A percentile compares a stretch with the other conserved stretches of the same genome.
Evolutionary conservation across 2,329 filamentous ascomycete genomes (phyloP).

Genomic region (Fonsecaea monophora): DNA sequence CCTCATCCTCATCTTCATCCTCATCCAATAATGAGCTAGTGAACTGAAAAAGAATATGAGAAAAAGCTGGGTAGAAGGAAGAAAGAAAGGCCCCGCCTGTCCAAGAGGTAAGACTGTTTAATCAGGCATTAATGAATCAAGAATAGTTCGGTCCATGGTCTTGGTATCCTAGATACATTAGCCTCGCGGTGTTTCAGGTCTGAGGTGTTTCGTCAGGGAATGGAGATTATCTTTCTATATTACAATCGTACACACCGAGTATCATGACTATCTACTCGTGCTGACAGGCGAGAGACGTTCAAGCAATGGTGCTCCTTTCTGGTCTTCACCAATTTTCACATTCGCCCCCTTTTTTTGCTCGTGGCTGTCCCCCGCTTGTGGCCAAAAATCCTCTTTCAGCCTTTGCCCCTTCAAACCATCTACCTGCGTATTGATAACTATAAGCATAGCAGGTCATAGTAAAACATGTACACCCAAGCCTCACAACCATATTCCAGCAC

Average conservation of each 20-base stretch:
- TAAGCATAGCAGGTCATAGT: background rate
- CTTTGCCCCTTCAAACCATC: background rate
- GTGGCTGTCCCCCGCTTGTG: background rate
- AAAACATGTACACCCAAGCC: background rate
- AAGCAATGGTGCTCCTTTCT: background rate
- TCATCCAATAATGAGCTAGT: too few species aligned
- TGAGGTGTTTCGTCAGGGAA: background rate
- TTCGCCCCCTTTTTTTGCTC: background rate
- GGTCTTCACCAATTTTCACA: background rate
- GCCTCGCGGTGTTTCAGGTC: background rate
- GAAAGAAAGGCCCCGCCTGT: too few species aligned
- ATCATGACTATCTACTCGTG: background rate
- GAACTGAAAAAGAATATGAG: too few species aligned
- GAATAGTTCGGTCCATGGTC: too few species aligned
- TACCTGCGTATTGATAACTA: background rate
- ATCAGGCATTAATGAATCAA: too few species aligned
- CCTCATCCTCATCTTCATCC: too few species aligned
- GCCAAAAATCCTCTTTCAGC: background rate
- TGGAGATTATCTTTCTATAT: conserved; percentile 5
- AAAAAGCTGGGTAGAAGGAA: too few species aligned
- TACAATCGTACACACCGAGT: background rate
- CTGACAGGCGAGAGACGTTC: background rate
- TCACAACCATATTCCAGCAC: background rate
- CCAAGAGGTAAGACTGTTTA: too few species aligned
- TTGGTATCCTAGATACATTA: too few species aligned